Evolutionary conservation across 257 asterid genomes (phyloP).

Genomic region (Nicotiana obtusifolia): DNA sequence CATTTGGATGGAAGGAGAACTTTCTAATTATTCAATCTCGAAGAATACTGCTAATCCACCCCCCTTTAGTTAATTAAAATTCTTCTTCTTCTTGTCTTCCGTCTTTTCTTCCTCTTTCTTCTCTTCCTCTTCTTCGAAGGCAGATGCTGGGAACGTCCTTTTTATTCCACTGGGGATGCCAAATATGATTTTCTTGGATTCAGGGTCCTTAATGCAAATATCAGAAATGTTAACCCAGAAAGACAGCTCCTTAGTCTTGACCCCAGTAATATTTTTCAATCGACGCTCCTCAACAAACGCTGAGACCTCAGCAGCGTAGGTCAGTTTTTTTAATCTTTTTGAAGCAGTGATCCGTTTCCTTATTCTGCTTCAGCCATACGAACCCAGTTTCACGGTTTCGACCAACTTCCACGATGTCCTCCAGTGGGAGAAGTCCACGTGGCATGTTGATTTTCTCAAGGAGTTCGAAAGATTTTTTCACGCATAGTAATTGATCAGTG

Average conservation of each 20-base stretch:
- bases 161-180: slow-evolving; percentile 44
- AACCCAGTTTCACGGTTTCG: slow-evolving; percentile 51
- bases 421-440: slow-evolving; percentile 55
- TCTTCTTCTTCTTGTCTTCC: neutral
- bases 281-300: slow-evolving; percentile 53
- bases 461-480: slow-evolving; percentile 51
- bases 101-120: neutral
- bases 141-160: slow-evolving; percentile 44
- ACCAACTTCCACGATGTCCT: slow-evolving; percentile 56
- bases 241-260: slow-evolving; percentile 63
- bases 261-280: slow-evolving; percentile 62
- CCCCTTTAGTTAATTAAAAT: too few species aligned
- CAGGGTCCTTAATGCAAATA: slow-evolving; percentile 38
- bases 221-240: slow-evolving; percentile 52
- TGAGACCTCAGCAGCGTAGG: slow-evolving; percentile 55
- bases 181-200: slow-evolving; percentile 43
- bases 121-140: slow-evolving; percentile 36
- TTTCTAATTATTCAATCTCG: neutral
- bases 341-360: slow-evolving; percentile 45
- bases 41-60: too few species aligned
- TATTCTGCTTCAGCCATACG: slow-evolving; percentile 65
- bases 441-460: slow-evolving; percentile 54
- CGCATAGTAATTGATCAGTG: slow-evolving; percentile 53
- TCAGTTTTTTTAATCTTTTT: slow-evolving; percentile 28
- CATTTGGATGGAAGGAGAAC: too few species aligned